Percentiles rank a stretch among this genome's conserved stretches.
These are phyloP conservation scores for Podospora sp. DNA, from an alignment of 495 filamentous ascomycete genomes.

Conservation along the genomic window DNA sequence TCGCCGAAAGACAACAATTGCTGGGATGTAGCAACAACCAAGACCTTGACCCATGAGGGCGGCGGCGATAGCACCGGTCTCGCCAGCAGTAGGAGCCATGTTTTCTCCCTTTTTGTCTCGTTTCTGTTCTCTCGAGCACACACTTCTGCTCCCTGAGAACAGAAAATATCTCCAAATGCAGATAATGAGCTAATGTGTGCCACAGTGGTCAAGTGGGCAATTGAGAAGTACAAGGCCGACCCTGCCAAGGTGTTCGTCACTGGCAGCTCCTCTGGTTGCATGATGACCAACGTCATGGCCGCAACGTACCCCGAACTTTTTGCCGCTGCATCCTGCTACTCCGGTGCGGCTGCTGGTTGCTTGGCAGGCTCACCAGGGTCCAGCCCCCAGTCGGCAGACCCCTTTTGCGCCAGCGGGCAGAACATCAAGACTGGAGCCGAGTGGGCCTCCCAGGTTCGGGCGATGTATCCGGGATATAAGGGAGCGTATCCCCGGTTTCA, in stretches of 20 bases:
- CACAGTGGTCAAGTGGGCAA: slow-evolving; percentile 54
- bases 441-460: slow-evolving; percentile 37
- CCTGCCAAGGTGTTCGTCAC: slow-evolving; percentile 48
- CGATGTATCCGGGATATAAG: slow-evolving; percentile 40
- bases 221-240: slow-evolving; percentile 50
- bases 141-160: no score
- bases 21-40: slow-evolving; percentile 50
- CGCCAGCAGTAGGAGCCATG: no score
- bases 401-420: slow-evolving; percentile 41
- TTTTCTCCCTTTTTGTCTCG: no score
- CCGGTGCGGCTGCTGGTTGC: slow-evolving; percentile 44
- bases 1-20: slow-evolving; percentile 47
- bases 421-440: slow-evolving; percentile 37
- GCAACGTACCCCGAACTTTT: slow-evolving; percentile 46
- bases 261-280: slow-evolving; percentile 52
- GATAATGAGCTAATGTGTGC: no score
- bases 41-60: slow-evolving; percentile 51
- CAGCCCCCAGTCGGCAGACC: slow-evolving; percentile 44
- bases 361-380: slow-evolving; percentile 39
- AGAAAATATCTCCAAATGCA: no score
- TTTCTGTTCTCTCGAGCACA: no score
- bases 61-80: slow-evolving; percentile 54
- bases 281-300: slow-evolving; percentile 53
- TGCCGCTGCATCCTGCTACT: slow-evolving; percentile 44
- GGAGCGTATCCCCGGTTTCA: slow-evolving; percentile 44